phyloP scores from a whole-genome alignment of 306 rosid species.

The Lathyrus tuberosus region DNA sequence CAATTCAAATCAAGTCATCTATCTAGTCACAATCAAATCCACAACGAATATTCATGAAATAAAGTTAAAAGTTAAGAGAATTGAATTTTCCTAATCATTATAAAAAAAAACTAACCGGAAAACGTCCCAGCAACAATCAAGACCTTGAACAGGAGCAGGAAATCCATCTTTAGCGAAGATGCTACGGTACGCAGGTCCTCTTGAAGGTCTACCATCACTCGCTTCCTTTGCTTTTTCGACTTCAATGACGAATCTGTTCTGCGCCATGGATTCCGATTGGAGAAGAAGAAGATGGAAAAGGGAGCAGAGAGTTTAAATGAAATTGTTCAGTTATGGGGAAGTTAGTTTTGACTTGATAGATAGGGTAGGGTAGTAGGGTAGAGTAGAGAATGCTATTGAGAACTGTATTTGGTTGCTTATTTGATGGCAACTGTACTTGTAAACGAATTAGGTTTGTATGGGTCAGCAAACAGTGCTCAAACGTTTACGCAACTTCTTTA shows the following conservation, averaged over 20 bases:
- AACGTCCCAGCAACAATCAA: slow-evolving; percentile 91
- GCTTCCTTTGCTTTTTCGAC: slow-evolving; percentile 72
- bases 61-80: neutral
- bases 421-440: neutral
- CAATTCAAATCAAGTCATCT: neutral
- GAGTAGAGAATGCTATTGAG: too few species aligned
- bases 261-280: slow-evolving; percentile 46
- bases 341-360: too few species aligned
- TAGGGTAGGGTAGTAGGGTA: too few species aligned
- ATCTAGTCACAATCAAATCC: neutral
- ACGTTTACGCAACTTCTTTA: neutral
- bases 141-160: slow-evolving; percentile 65
- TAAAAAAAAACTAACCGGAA: slow-evolving; percentile 55
- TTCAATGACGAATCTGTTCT: slow-evolving; percentile 58
- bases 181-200: slow-evolving; percentile 85
- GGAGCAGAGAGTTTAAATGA: neutral
- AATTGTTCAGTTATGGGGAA: too few species aligned
- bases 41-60: neutral
- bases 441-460: neutral
- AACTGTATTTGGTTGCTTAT: too few species aligned
- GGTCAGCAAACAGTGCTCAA: neutral
- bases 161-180: slow-evolving; percentile 81
- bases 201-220: slow-evolving; percentile 57
- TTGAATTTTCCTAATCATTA: neutral
- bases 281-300: neutral